These are phyloP conservation scores for Sporothrix globosa DNA, from an alignment of 2,329 filamentous ascomycete species.

Conservation along the genomic window DNA sequence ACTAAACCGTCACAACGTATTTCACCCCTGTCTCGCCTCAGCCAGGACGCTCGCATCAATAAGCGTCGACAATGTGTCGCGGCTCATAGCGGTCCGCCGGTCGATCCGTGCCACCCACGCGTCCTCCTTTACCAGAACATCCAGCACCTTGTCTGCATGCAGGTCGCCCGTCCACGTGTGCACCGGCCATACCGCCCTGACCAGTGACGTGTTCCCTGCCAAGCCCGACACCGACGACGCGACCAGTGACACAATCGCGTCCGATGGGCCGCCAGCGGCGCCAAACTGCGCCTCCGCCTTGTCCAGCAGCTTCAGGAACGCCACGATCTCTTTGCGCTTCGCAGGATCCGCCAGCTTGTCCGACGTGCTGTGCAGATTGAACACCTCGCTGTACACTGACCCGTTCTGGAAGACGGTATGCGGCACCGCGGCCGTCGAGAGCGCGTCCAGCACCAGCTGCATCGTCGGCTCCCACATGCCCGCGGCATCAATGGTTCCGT, in stretches of 20 bases:
- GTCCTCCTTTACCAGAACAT: constrained; percentile 26
- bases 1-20: neutral
- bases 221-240: constrained; percentile 39
- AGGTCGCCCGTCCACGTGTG: constrained; percentile 40
- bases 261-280: constrained; percentile 34
- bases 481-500: constrained; percentile 41
- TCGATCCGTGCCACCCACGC: constrained; percentile 28
- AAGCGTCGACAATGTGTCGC: constrained; percentile 18
- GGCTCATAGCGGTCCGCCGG: constrained; percentile 21
- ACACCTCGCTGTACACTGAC: constrained; percentile 43
- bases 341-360: constrained; percentile 42
- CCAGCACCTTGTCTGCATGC: constrained; percentile 24
- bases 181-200: constrained; percentile 40
- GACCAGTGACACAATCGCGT: constrained; percentile 39
- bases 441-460: constrained; percentile 40
- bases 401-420: constrained; percentile 42
- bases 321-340: constrained; percentile 41
- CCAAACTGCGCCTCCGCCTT: constrained; percentile 41
- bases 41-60: constrained; percentile 27
- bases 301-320: constrained; percentile 41
- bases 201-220: constrained; percentile 33
- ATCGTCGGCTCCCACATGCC: constrained; percentile 45
- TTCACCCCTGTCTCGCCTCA: constrained; percentile 40
- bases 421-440: constrained; percentile 37
- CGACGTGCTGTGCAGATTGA: constrained; percentile 43